Evolutionary conservation across 345 rosid genomes (phyloP).

Genomic region (Noccaea bulbosa): DNA sequence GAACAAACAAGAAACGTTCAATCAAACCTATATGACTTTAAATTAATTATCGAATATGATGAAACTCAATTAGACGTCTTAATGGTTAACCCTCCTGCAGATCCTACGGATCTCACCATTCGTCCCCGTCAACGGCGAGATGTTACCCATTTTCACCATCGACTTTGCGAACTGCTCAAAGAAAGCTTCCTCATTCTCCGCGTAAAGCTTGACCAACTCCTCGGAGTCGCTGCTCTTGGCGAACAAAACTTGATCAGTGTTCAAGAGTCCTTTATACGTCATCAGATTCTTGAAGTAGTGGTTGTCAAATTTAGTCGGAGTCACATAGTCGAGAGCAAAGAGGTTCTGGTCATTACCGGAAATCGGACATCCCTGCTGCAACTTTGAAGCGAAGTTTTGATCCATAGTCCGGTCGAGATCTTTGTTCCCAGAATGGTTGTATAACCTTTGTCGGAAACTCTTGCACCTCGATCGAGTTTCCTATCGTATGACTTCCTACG

Average conservation of each 20-base stretch:
- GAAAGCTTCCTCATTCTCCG: constrained; percentile 52
- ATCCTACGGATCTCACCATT: constrained; percentile 64
- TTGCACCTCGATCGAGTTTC: constrained; percentile 61
- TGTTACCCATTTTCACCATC: constrained; percentile 69
- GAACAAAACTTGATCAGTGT: constrained; percentile 58
- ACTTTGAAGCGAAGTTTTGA: constrained; percentile 49
- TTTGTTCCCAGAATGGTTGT: constrained; percentile 65
- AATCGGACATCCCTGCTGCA: constrained; percentile 57
- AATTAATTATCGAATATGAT: background rate
- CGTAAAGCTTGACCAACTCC: constrained; percentile 54
- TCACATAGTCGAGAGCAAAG: constrained; percentile 56
- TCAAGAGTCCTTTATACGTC: constrained; percentile 61
- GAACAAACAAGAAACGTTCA: constrained; percentile 6
- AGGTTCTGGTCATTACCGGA: constrained; percentile 58
- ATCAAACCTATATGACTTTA: constrained; percentile 5
- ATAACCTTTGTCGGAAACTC: constrained; percentile 64
- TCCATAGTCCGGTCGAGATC: constrained; percentile 56
- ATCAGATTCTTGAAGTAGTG: constrained; percentile 64
- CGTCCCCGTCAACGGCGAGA: constrained; percentile 53
- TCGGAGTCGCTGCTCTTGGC: constrained; percentile 50
- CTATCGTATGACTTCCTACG: constrained; percentile 70
- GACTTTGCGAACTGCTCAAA: constrained; percentile 61
- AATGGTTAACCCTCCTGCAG: constrained; percentile 55
- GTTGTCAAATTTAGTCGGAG: constrained; percentile 64
- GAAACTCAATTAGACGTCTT: constrained; percentile 2